These are phyloP conservation scores for Aureobasidium sp. DNA, from an alignment of 2,329 filamentous ascomycete species.

Conservation along the genomic window DNA sequence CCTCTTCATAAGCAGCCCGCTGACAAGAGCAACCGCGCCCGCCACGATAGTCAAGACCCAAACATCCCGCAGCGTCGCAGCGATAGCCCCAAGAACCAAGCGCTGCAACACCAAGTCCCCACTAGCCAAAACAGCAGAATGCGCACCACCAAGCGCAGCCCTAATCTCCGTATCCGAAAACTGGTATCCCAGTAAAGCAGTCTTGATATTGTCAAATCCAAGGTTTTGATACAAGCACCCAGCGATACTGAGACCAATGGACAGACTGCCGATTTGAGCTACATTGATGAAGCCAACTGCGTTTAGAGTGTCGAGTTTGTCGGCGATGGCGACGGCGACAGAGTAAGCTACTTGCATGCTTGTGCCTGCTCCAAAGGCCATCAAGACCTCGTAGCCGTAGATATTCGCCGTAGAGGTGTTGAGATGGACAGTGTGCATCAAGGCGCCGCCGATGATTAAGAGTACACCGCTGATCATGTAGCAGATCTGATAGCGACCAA, in stretches of 20 bases:
- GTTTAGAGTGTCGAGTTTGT: not conserved
- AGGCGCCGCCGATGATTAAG: conserved; percentile 30
- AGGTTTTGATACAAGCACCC: not conserved
- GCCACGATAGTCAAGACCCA: not conserved
- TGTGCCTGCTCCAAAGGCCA: conserved; percentile 20
- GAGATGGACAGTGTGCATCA: conserved; percentile 27
- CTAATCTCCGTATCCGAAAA: not conserved
- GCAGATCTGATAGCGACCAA: conserved; percentile 37
- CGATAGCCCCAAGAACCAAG: not conserved
- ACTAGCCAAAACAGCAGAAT: not conserved
- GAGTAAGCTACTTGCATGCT: conserved; percentile 21
- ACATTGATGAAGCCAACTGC: not conserved
- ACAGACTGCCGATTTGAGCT: not conserved
- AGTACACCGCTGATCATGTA: conserved; percentile 34
- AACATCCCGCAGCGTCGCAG: not conserved
- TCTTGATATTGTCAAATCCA: not conserved
- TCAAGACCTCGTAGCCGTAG: conserved; percentile 23
- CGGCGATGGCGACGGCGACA: conserved; percentile 15
- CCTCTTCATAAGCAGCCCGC: not conserved
- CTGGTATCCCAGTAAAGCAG: not conserved
- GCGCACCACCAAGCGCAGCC: not conserved
- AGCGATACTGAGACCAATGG: not conserved
- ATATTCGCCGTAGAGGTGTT: conserved; percentile 20
- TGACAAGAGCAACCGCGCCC: not conserved
- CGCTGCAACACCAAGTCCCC: not conserved